phyloP scores from a whole-genome alignment of 305 asterid species.

The Solanum hybrid region DNA sequence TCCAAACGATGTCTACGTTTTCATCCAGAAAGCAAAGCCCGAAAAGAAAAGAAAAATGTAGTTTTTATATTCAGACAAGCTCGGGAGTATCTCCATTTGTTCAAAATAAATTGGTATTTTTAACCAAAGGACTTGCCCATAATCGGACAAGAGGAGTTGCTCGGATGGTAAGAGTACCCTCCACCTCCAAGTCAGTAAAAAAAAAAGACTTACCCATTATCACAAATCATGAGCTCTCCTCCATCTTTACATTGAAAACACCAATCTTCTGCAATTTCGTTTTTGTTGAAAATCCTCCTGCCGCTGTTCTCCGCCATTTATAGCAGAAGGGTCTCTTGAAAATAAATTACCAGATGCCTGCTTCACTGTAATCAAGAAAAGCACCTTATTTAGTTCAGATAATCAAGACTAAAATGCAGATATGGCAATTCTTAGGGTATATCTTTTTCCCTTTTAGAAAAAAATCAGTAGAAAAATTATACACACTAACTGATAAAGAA shows the following conservation, averaged over 20 bases:
- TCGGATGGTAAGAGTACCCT: not conserved
- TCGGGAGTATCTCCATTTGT: not conserved
- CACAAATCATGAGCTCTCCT: conserved; percentile 25
- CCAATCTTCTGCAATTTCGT: conserved; percentile 22
- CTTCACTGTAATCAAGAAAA: not conserved
- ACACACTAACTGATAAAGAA: not conserved
- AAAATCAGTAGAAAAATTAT: not conserved
- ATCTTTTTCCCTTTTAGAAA: not conserved
- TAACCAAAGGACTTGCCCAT: not conserved
- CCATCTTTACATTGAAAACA: conserved; percentile 35
- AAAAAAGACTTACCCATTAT: conserved; percentile 6
- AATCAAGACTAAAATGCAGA: not conserved
- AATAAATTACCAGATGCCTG: not conserved
- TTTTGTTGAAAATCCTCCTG: conserved; percentile 5
- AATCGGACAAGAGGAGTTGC: not conserved
- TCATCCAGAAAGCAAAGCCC: not conserved
- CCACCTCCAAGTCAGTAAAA: not conserved
- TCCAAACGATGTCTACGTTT: not conserved
- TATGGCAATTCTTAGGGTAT: too few relatives aligned
- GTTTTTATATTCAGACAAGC: not conserved
- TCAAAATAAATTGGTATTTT: not conserved
- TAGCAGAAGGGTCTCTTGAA: not conserved
- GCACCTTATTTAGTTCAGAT: not conserved
- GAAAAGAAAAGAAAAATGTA: not conserved
- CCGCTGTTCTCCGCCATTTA: conserved; percentile 9